These are phyloP conservation scores for Ceratobasidium sp. DNA, from an alignment of 1,284 basidiomycete species.

Conservation along the genomic window DNA sequence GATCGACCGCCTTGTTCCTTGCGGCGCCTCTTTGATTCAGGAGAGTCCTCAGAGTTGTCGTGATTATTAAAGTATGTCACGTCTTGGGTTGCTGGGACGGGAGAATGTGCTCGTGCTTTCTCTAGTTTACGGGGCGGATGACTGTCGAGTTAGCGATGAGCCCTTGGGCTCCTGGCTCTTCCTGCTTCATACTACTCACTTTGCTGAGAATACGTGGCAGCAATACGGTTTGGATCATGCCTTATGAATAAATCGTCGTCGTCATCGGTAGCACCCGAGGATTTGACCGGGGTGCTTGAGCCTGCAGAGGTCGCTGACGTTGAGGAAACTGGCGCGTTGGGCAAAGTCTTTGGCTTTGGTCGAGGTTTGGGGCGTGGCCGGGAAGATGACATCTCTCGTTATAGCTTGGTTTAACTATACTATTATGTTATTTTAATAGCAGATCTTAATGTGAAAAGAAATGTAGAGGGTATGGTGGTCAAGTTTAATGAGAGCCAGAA, in stretches of 20 bases:
- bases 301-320: constrained; percentile 5
- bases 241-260: constrained; percentile 31
- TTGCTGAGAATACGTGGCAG: constrained; percentile 19
- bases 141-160: constrained; percentile 28
- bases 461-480: not conserved
- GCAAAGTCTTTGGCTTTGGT: constrained; percentile 23
- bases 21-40: constrained; percentile 31
- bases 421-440: too few relatives aligned
- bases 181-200: not conserved
- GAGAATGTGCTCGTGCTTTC: constrained; percentile 30
- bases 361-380: constrained; percentile 29
- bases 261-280: not conserved
- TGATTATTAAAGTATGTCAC: constrained; percentile 31
- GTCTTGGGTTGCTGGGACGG: not conserved
- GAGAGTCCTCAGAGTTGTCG: constrained; percentile 11
- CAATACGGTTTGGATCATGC: constrained; percentile 25
- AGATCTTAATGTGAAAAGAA: not conserved
- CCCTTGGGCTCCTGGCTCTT: not conserved
- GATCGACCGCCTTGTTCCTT: constrained; percentile 5
- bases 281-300: constrained; percentile 8
- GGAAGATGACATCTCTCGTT: constrained; percentile 8
- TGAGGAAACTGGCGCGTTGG: constrained; percentile 12
- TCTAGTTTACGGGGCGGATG: not conserved
- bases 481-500: not conserved
- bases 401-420: too few relatives aligned